Evolutionary conservation across 345 rosid genomes (phyloP), one percentile per base, ranked within the genome.

Genomic region (Raphanus raphanistrum): DNA sequence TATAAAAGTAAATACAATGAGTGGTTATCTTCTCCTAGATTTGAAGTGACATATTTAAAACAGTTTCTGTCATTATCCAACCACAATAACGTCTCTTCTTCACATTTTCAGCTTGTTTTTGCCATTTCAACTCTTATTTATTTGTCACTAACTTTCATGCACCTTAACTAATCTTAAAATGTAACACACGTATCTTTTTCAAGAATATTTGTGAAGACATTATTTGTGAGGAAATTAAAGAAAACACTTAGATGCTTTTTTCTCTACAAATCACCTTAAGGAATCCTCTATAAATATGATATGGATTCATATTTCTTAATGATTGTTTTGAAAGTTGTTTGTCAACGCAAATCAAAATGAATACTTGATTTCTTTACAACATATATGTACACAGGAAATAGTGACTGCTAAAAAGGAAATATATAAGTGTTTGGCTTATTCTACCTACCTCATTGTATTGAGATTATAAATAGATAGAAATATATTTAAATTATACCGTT

Each of bases 121-220:
- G 21, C 62, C 29, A 36, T 7, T 70, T 73, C 65, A 61, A 50
- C 58, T 52, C 78, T 74, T 75, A 55, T 45, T 43, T 63, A 75
- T 63, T 8, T 75, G 16, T 74, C 82, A 43, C 82, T 63, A 70
- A 80, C 72, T 75, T 75, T 70, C 72, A 80, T 74, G 79, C 82
- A 74, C 58, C 68, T 72, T 59, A 72, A 66, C 60, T 54, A 81
- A 60, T 66, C 66, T 72, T 70, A 73, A 50, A 50, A 45, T 59
- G 70, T 63, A 70, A 64, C 25, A 77, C 63, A 55, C 72, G 65
- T 43, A 31, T 43, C n/a, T 28, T 67, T 63, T 17, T 35, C 11
- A 16, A 35, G 9, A 15, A 61, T 60, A 58, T 60, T 60, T 28
- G 65, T 6, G 65, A 60, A 33, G 10, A 60, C 55, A 50, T 50